These are phyloP conservation scores for Fusarium mexicanum DNA, from an alignment of 2,329 filamentous ascomycete genomes.

Conservation along the genomic window DNA sequence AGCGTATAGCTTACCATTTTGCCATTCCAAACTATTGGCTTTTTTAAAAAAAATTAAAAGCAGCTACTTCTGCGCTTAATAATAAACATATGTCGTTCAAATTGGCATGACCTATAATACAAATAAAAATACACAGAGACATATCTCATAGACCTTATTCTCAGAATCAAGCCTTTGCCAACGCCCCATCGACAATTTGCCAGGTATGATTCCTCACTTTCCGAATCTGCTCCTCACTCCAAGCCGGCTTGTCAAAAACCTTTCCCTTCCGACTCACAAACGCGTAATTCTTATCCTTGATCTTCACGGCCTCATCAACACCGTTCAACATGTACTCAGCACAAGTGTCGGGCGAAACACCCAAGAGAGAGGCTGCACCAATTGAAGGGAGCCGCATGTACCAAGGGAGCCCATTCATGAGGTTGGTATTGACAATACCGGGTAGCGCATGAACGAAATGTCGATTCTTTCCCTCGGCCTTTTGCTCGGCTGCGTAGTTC, in stretches of 20 bases:
- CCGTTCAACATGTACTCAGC: conserved; percentile 44
- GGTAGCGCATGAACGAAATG: conserved; percentile 55
- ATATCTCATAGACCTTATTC: too few species aligned
- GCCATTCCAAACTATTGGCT: accelerated
- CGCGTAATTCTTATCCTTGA: conserved; percentile 40
- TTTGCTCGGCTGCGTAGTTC: conserved; percentile 43
- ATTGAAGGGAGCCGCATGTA: conserved; percentile 34
- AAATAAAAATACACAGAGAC: background rate
- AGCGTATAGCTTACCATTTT: background rate
- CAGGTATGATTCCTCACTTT: conserved; percentile 48
- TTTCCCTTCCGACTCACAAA: conserved; percentile 45
- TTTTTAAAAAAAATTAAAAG: background rate
- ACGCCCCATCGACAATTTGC: conserved; percentile 41
- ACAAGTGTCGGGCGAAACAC: conserved; percentile 41
- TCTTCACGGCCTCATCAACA: conserved; percentile 2
- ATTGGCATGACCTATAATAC: background rate
- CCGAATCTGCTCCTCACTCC: conserved; percentile 42
- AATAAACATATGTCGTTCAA: background rate
- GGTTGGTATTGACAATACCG: conserved; percentile 50
- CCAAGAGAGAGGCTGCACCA: conserved; percentile 33
- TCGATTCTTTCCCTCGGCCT: background rate
- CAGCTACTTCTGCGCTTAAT: too few species aligned
- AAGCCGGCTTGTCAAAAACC: conserved; percentile 40
- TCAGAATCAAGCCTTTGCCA: background rate
- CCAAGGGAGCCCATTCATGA: conserved; percentile 46